Evolutionary conservation across 2,329 filamentous ascomycete genomes (phyloP).

Genomic region (Domatiomyces globalis): DNA sequence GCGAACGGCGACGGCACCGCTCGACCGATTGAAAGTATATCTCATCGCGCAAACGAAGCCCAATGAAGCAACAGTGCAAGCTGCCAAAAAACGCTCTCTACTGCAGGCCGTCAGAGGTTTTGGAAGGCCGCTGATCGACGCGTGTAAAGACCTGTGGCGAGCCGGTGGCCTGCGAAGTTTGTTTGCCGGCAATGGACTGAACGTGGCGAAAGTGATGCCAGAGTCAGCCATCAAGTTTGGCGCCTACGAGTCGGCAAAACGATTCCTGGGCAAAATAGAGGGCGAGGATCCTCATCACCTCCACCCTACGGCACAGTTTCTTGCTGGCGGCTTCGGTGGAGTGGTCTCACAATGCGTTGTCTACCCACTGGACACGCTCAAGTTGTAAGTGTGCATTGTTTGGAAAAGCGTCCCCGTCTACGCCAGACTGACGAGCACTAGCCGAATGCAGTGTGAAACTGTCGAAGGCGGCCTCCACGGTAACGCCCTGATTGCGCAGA

Average conservation of each 20-base stretch:
- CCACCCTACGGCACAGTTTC: constrained; percentile 72
- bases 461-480: constrained; percentile 73
- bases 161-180: constrained; percentile 77
- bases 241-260: constrained; percentile 89
- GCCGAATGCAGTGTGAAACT: constrained; percentile 84
- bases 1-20: constrained; percentile 83
- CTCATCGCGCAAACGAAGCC: constrained; percentile 76
- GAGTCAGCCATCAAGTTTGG: constrained; percentile 98
- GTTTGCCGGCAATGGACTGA: constrained; percentile 91
- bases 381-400: constrained; percentile 37
- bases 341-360: constrained; percentile 84
- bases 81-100: constrained; percentile 56
- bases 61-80: constrained; percentile 45
- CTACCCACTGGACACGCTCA: constrained; percentile 69
- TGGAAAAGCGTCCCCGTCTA: neutral
- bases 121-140: constrained; percentile 55
- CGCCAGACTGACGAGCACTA: constrained; percentile 16
- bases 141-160: constrained; percentile 64
- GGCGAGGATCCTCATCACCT: constrained; percentile 69
- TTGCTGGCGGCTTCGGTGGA: constrained; percentile 78
- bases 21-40: constrained; percentile 95
- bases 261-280: constrained; percentile 69
- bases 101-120: constrained; percentile 51
- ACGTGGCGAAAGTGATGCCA: constrained; percentile 95
- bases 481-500: constrained; percentile 66